phyloP scores from a whole-genome alignment of 2,329 filamentous ascomycete species.

The Fusarium pininemorale region DNA sequence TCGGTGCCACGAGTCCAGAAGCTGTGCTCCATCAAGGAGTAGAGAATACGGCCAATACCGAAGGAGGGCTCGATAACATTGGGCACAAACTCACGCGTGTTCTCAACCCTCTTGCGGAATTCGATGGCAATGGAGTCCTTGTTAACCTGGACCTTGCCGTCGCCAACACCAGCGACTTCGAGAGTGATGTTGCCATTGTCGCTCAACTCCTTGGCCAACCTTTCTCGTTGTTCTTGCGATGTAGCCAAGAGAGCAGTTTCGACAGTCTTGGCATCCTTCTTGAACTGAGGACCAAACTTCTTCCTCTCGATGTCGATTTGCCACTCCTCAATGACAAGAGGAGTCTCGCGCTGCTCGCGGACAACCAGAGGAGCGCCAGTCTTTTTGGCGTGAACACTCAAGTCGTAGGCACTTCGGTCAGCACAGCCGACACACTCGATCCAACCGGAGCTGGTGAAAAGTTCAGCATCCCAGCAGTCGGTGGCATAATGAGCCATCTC shows the following conservation, averaged over 20 bases:
- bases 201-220: slow-evolving; percentile 77
- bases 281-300: slow-evolving; percentile 94
- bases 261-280: slow-evolving; percentile 89
- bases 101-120: slow-evolving; percentile 82
- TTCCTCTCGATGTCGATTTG: slow-evolving; percentile 90
- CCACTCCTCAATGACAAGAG: slow-evolving; percentile 85
- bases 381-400: slow-evolving; percentile 91
- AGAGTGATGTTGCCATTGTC: slow-evolving; percentile 79
- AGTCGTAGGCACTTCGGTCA: slow-evolving; percentile 92
- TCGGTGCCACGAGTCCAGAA: slow-evolving; percentile 84
- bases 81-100: slow-evolving; percentile 89
- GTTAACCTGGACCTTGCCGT: slow-evolving; percentile 80
- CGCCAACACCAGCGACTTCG: slow-evolving; percentile 72
- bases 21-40: slow-evolving; percentile 90
- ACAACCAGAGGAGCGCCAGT: slow-evolving; percentile 89
- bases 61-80: slow-evolving; percentile 99
- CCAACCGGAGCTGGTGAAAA: slow-evolving; percentile 93
- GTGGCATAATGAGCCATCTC: slow-evolving; percentile 88
- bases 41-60: slow-evolving; percentile 93
- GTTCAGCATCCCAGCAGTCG: slow-evolving; percentile 98
- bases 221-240: slow-evolving; percentile 82
- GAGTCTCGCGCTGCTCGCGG: slow-evolving; percentile 80
- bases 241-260: slow-evolving; percentile 80
- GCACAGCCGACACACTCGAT: slow-evolving; percentile 98
- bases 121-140: slow-evolving; percentile 85